phyloP scores from a whole-genome alignment of 176 grass and related monocot genomes.

The Avena insularis region DNA sequence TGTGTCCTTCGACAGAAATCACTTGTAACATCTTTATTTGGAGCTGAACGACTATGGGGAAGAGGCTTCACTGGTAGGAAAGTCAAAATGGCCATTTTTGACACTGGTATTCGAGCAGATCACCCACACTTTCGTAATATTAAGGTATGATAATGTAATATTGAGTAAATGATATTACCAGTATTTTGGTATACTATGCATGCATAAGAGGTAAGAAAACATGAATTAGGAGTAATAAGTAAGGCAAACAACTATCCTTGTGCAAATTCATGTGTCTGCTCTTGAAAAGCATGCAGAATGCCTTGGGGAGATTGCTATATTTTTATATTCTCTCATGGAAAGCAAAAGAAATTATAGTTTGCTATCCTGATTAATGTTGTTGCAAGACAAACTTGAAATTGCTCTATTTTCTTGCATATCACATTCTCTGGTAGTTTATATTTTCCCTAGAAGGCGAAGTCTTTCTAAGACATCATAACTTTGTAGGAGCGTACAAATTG shows the following conservation, averaged over 20 bases:
- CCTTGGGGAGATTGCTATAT: slow-evolving; percentile 13
- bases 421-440: not conserved
- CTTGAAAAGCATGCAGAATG: not conserved
- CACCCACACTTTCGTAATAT: slow-evolving; percentile 98
- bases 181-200: not conserved
- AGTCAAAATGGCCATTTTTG: slow-evolving; percentile 99
- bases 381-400: slow-evolving; percentile 19
- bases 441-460: slow-evolving; percentile 19
- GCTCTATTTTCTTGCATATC: slow-evolving; percentile 38
- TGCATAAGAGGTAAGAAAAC: not conserved
- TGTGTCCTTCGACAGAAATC: slow-evolving; percentile 67
- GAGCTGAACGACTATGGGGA: slow-evolving; percentile 81
- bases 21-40: slow-evolving; percentile 94
- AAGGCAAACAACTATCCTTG: not conserved
- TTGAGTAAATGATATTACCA: slow-evolving; percentile 22
- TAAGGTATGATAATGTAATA: slow-evolving; percentile 65
- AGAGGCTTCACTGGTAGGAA: slow-evolving; percentile 86
- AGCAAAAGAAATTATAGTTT: slow-evolving; percentile 6
- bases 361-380: slow-evolving; percentile 29
- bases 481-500: slow-evolving; percentile 97
- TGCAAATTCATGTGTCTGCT: not conserved
- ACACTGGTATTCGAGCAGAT: slow-evolving; percentile 93
- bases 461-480: slow-evolving; percentile 42
- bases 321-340: slow-evolving; percentile 26
- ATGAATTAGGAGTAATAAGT: not conserved